Base-by-base conservation (phyloP, 768 basidiomycete species). In the Agrocybe pediades region DNA sequence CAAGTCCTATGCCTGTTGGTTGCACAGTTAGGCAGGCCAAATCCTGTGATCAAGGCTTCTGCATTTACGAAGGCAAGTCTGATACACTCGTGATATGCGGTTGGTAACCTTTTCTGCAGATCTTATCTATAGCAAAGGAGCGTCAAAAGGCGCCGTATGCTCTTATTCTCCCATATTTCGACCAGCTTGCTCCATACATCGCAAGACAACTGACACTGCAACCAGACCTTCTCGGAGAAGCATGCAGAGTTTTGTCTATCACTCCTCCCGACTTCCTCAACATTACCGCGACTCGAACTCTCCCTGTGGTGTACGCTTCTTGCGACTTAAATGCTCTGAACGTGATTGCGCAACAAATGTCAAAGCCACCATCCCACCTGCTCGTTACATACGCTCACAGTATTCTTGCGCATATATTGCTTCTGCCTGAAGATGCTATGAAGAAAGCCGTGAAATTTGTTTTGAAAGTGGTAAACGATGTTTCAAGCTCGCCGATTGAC, bases 141-240 rank as follows among this genome's bases (percentile, higher is more conserved):
- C 78, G 84, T 58, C 76, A 81, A 26, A 88, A 88, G 64, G 64
- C 76, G 0, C 79, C 84, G 0, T 90, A 91, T 63, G 76, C 77
- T 13, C 75, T 95, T 41, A 65, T 92, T 13, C 78, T 81, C 6
- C 92, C 91, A 1, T 86, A 87, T 65, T 74, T 92, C 54, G 76
- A 83, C 25, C 74, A 80, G 29, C 77, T 95, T 36, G 83, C 87
- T 1, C 80, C 85, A 1, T 85, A 84, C 55, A 74, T 92, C 24
- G 76, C 89, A 20, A 71, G 75, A 17, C 80, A 81, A 17, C 75
- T 88, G 50, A 76, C 75, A 47, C 75, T 75, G 2, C 81, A 87
- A 29, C 88, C 87, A 0, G 71, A 69, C 20, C 68, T 87, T 11
- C 68, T 95, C 7, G 43, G 67, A 3, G 90, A 93, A 62, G 72